Percentiles rank a stretch among this genome's conserved stretches.
phyloP scores from a whole-genome alignment of 1,284 basidiomycete genomes.

The Trichosporon sp. region DNA sequence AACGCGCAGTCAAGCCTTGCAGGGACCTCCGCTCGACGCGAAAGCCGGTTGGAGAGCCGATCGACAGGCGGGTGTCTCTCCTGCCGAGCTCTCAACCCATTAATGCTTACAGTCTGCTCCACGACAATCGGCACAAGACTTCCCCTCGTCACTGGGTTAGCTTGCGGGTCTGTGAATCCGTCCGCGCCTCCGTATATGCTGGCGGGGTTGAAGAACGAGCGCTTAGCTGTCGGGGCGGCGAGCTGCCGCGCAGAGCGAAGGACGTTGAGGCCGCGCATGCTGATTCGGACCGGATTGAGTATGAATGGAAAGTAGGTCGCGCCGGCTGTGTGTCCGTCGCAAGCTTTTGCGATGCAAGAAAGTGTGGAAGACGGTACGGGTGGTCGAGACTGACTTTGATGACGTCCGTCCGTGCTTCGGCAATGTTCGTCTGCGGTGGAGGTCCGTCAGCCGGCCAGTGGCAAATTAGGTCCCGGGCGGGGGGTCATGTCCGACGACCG shows the following conservation, averaged over 20 bases:
- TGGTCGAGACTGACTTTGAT: background rate
- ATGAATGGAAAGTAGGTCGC: background rate
- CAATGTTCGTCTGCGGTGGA: conserved; percentile 5
- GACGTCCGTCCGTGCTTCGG: background rate
- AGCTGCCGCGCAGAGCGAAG: background rate
- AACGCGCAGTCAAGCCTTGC: too few relatives aligned
- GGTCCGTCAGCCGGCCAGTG: background rate
- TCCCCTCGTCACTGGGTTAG: conserved; percentile 31
- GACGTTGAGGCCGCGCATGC: background rate
- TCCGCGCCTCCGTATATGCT: background rate
- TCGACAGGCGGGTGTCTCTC: too few relatives aligned
- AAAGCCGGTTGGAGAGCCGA: too few relatives aligned
- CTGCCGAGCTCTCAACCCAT: too few relatives aligned
- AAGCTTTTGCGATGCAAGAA: background rate
- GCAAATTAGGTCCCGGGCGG: background rate
- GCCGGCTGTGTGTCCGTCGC: background rate
- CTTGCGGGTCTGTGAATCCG: background rate
- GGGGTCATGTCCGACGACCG: too few relatives aligned
- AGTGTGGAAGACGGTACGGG: background rate
- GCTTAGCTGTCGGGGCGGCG: background rate
- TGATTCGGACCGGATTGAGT: background rate
- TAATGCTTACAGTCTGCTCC: conserved; percentile 70
- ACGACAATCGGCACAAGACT: conserved; percentile 81
- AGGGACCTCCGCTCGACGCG: too few relatives aligned
- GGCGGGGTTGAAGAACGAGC: background rate